Base-by-base conservation (phyloP, 2,329 filamentous ascomycete genomes). In the Rhynchosporium agropyri region DNA sequence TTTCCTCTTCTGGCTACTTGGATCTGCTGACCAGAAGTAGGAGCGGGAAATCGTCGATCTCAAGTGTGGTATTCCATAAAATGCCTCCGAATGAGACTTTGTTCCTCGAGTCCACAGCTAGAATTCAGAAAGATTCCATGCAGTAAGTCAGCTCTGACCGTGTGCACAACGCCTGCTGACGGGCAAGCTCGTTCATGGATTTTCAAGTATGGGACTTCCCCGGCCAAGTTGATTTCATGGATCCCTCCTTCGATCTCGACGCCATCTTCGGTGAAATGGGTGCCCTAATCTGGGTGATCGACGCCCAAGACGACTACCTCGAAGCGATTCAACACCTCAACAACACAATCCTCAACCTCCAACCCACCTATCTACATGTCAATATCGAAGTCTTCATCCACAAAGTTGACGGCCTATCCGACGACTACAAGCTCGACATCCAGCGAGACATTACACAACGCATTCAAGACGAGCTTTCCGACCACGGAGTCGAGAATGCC, bases 331-430 rank as follows among this genome's bases (percentile, higher is more conserved):
- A 87, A 60, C 88, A 91, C 8, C 85, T 99, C 33, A 96, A 97
- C 76, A 83, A 87, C 60, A 97, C 93, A 7, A 96, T 98, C 66
- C 81, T 97, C 63, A 91, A 92, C 68, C 85, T 99, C 1, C 91
- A 97, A 74, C 87, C 92, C 68, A 87, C 86, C 65, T 97, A 96
- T 74, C 93, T 94, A 2, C 89, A 91, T 74, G 95, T 98, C 78
- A 97, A 97, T 76, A 90, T 99, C 68, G 94, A 98, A 75, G 94
- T 99, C 57, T 98, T 99, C 77, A 96, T 99, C 71, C 95, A 99
- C 83, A 99, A 99, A 77, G 94, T 97, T 40, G 95, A 99, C 74
- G 94, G 93, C n/a, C 83, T 99, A 15, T 95, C 91, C 33, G 95
- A 98, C 69, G 95, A 99, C 76, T 98, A 95, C 81, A 93, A 95